These are phyloP conservation scores for Chlorencoelia australis DNA, from an alignment of 2,329 filamentous ascomycete species.

Conservation along the genomic window DNA sequence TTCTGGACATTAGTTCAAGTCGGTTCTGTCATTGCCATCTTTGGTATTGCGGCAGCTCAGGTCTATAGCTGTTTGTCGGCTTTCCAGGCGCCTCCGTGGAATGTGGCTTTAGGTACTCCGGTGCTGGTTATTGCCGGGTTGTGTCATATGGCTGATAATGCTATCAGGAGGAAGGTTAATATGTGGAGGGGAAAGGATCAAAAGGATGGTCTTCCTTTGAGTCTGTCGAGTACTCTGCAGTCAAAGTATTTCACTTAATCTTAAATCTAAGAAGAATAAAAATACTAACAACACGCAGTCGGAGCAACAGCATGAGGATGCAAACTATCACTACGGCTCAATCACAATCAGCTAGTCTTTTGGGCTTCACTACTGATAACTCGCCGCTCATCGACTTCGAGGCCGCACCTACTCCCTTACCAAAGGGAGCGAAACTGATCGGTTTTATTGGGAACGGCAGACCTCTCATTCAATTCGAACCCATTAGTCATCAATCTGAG, in stretches of 20 bases:
- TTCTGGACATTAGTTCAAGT: conserved; percentile 51
- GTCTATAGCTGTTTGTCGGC: background rate
- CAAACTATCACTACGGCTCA: too few species aligned
- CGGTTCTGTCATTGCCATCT: conserved; percentile 45
- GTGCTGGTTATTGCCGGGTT: conserved; percentile 40
- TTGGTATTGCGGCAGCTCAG: conserved; percentile 40
- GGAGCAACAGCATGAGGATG: too few species aligned
- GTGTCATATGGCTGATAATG: background rate
- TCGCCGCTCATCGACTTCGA: background rate
- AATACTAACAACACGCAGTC: too few species aligned
- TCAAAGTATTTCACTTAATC: too few species aligned
- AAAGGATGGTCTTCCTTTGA: too few species aligned
- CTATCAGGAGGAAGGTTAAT: too few species aligned
- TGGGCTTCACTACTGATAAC: background rate
- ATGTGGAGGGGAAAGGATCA: too few species aligned
- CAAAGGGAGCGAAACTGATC: background rate
- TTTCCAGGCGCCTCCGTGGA: conserved; percentile 40
- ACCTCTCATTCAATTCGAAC: background rate
- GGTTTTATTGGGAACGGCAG: background rate
- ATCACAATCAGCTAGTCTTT: too few species aligned
- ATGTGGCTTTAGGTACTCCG: conserved; percentile 45
- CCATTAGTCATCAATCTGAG: too few species aligned
- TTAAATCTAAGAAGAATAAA: too few species aligned
- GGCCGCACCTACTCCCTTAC: background rate
- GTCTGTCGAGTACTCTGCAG: too few species aligned